These are phyloP conservation scores for Quercus variabilis DNA, from an alignment of 306 rosid genomes.

Conservation along the genomic window DNA sequence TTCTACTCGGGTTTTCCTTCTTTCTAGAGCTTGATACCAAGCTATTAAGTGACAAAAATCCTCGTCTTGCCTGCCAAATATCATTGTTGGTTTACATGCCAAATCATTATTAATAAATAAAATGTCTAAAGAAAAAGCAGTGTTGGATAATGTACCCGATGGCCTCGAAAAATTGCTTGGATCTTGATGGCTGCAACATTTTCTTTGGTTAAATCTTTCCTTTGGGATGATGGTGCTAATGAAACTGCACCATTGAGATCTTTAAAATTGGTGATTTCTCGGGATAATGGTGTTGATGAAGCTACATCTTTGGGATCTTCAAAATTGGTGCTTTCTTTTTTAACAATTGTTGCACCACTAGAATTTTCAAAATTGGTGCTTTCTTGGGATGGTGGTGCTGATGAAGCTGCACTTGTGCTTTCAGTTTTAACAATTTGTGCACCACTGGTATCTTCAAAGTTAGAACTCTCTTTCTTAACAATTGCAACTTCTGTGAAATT, in stretches of 20 bases:
- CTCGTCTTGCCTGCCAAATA: neutral
- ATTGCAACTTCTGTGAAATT: slow-evolving; percentile 21
- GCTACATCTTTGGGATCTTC: too few relatives aligned
- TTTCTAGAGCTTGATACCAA: neutral
- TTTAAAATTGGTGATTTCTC: neutral
- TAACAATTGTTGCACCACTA: neutral
- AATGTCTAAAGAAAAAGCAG: neutral
- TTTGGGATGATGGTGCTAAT: neutral
- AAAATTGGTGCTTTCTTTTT: neutral
- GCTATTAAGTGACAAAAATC: neutral
- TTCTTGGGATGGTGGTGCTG: neutral
- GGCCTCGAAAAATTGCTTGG: neutral
- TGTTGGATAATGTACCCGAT: neutral
- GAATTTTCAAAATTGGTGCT: too few relatives aligned
- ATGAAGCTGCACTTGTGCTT: neutral
- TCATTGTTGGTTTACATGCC: neutral
- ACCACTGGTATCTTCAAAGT: neutral
- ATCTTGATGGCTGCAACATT: slow-evolving; percentile 16
- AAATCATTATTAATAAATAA: neutral
- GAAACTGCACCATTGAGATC: neutral
- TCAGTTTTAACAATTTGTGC: neutral
- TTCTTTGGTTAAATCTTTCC: slow-evolving; percentile 16
- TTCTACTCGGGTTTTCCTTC: neutral
- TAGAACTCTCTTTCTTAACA: neutral
- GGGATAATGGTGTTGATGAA: too few relatives aligned